These are phyloP conservation scores for Diutina sp. DNA, from an alignment of 1,139 yeast species.

Conservation along the genomic window DNA sequence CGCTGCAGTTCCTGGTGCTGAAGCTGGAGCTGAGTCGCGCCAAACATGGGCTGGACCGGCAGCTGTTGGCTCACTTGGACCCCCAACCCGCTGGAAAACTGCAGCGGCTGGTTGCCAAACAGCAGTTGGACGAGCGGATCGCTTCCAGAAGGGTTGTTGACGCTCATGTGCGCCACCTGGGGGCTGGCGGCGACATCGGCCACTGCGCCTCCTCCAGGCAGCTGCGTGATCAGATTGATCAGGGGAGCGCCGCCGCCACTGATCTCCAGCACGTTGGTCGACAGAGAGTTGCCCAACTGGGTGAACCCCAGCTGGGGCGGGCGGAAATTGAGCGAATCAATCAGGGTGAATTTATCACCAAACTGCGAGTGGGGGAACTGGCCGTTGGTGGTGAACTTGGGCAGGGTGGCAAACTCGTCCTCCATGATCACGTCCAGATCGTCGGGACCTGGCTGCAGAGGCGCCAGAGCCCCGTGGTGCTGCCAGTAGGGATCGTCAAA, in stretches of 20 bases:
- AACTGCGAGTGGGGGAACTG: constrained; percentile 15
- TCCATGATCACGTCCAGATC: constrained; percentile 1
- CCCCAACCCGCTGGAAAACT: not conserved
- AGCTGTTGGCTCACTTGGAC: not conserved
- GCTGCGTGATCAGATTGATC: not conserved
- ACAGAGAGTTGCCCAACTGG: constrained; percentile 28
- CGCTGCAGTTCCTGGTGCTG: not conserved
- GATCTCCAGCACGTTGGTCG: constrained; percentile 25
- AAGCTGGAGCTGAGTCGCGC: not conserved
- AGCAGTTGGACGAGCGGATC: not conserved
- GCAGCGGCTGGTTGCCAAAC: not conserved
- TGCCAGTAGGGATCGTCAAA: constrained; percentile 2
- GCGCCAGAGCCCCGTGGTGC: not conserved
- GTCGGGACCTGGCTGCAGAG: not conserved
- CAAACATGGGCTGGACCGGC: not conserved
- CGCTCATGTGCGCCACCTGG: not conserved
- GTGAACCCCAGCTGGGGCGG: constrained; percentile 33
- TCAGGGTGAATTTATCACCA: constrained; percentile 18
- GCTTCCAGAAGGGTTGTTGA: not conserved
- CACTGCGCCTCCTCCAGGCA: not conserved
- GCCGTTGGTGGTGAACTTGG: constrained; percentile 5
- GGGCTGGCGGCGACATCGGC: not conserved
- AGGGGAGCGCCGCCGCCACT: constrained; percentile 7
- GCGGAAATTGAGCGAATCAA: constrained; percentile 18
- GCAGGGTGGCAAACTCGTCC: not conserved